Evolutionary conservation across 2,329 filamentous ascomycete species (phyloP).

Genomic region (Emmonsiellopsis sp.): DNA sequence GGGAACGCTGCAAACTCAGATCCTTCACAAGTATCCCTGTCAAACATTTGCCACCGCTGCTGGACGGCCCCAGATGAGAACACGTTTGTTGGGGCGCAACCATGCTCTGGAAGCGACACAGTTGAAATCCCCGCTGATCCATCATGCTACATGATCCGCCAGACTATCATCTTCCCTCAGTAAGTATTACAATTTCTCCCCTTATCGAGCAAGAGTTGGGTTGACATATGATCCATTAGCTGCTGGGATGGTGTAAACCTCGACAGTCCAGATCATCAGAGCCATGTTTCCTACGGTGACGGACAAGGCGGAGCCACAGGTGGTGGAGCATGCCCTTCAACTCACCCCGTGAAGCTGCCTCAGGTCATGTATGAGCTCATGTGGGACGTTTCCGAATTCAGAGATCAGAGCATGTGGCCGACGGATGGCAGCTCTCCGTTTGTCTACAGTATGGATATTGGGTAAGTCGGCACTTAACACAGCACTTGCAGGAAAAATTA

Average conservation of each 20-base stretch:
- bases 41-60: not conserved
- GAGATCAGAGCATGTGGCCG: not conserved
- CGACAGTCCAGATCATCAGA: constrained; percentile 20
- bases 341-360: constrained; percentile 44
- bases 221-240: constrained; percentile 1
- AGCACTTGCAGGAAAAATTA: not conserved
- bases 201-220: not conserved
- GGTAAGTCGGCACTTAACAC: not conserved
- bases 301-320: constrained; percentile 17
- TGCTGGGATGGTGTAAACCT: constrained; percentile 25
- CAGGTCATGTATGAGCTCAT: constrained; percentile 52
- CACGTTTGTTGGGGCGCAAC: not conserved
- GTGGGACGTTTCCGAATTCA: constrained; percentile 27
- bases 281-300: constrained; percentile 22
- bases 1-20: not conserved
- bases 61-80: not conserved
- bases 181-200: not conserved
- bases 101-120: not conserved
- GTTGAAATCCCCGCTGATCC: not conserved
- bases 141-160: not conserved
- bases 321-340: constrained; percentile 14
- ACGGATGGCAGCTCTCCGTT: not conserved
- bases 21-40: not conserved
- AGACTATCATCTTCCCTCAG: not conserved
- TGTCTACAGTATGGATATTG: not conserved